These are phyloP conservation scores for Toxicodendron radicans DNA, from an alignment of 345 rosid genomes.

Conservation along the genomic window DNA sequence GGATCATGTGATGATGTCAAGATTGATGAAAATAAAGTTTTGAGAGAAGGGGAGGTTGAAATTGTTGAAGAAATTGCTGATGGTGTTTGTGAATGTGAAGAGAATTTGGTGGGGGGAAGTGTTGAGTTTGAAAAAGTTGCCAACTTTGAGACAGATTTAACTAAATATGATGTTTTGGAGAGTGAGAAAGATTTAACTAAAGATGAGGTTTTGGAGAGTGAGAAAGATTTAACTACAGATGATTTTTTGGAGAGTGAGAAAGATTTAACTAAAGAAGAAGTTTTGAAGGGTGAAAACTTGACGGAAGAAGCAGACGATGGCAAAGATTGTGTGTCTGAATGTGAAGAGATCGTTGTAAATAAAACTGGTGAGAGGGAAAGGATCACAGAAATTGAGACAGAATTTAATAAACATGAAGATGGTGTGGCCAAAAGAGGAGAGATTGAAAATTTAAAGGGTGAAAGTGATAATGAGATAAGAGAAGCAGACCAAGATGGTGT, in stretches of 20 bases:
- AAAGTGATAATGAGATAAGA: neutral
- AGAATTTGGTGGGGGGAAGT: neutral
- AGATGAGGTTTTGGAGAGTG: slow-evolving; percentile 3
- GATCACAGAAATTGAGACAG: slow-evolving; percentile 7
- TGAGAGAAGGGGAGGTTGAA: slow-evolving; percentile 4
- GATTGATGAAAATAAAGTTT: slow-evolving; percentile 5
- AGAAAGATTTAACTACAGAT: slow-evolving; percentile 2
- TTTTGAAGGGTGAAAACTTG: too few species aligned
- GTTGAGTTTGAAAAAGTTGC: neutral
- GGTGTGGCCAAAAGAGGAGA: neutral
- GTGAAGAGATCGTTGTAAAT: neutral
- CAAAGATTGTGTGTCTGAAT: neutral
- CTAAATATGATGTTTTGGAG: slow-evolving; percentile 6
- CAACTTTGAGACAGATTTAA: slow-evolving; percentile 12
- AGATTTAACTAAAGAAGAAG: slow-evolving; percentile 4
- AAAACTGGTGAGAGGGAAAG: neutral
- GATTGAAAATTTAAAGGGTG: slow-evolving; percentile 17
- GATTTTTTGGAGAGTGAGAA: slow-evolving; percentile 12
- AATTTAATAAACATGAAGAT: neutral
- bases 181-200: neutral
- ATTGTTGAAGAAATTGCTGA: neutral
- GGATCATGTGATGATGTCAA: slow-evolving; percentile 15
- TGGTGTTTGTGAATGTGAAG: slow-evolving; percentile 6
- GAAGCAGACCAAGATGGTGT: slow-evolving; percentile 14
- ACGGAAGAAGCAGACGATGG: too few species aligned